Evolutionary conservation across 768 basidiomycete genomes (phyloP).

Genomic region (Mycena capillaripes): DNA sequence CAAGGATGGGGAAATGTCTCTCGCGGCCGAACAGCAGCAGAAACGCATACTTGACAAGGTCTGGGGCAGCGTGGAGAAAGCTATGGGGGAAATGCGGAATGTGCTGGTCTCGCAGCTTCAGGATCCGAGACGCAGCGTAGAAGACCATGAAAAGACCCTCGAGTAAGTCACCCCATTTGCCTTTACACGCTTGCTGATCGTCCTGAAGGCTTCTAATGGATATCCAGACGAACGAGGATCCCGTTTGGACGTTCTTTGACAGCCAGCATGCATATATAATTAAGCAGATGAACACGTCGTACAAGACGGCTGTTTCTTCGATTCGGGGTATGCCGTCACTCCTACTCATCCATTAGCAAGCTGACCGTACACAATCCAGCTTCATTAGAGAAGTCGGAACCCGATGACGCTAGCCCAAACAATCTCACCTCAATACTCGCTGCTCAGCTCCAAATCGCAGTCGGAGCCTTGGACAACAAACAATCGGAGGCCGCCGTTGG

Average conservation of each 20-base stretch:
- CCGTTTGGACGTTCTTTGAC: slow-evolving; percentile 96
- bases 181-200: slow-evolving; percentile 23
- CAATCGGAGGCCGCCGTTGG: slow-evolving; percentile 74
- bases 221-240: slow-evolving; percentile 88
- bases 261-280: slow-evolving; percentile 91
- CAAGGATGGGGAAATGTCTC: slow-evolving; percentile 67
- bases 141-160: slow-evolving; percentile 97
- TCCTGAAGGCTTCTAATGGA: slow-evolving; percentile 85
- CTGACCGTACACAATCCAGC: slow-evolving; percentile 49
- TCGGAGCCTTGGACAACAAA: slow-evolving; percentile 73
- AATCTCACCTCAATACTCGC: slow-evolving; percentile 60
- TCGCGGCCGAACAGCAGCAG: slow-evolving; percentile 80
- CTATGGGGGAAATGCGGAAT: slow-evolving; percentile 91
- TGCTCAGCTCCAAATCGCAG: slow-evolving; percentile 70
- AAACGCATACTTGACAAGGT: slow-evolving; percentile 96
- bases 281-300: slow-evolving; percentile 77
- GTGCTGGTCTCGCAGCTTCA: slow-evolving; percentile 84
- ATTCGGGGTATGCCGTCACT: slow-evolving; percentile 62
- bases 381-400: slow-evolving; percentile 57
- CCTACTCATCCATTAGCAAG: slow-evolving; percentile 20
- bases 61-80: slow-evolving; percentile 94
- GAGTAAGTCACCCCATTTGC: slow-evolving; percentile 72
- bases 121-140: slow-evolving; percentile 83
- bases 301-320: slow-evolving; percentile 62
- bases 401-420: slow-evolving; percentile 52